phyloP scores from a whole-genome alignment of 2,329 filamentous ascomycete species.

The Diplocarpon rosae region DNA sequence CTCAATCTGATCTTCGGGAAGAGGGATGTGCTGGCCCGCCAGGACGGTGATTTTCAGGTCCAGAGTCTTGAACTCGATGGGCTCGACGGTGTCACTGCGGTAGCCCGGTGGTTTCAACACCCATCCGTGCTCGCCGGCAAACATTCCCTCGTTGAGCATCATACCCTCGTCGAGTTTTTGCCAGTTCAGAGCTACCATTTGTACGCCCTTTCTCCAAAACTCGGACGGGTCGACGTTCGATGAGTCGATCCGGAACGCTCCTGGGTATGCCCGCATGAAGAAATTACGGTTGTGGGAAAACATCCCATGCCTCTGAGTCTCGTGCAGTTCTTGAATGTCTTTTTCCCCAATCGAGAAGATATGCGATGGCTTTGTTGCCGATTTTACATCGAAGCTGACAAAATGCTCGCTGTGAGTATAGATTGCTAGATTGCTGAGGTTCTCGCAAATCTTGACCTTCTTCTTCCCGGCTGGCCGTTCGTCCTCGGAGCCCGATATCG shows the following conservation, averaged over 20 bases:
- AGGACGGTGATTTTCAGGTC: slow-evolving; percentile 62
- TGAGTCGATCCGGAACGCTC: slow-evolving; percentile 67
- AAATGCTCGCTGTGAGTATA: slow-evolving; percentile 85
- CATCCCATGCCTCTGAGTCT: slow-evolving; percentile 43
- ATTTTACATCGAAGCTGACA: slow-evolving; percentile 55
- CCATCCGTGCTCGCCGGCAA: slow-evolving; percentile 71
- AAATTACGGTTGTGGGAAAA: slow-evolving; percentile 75
- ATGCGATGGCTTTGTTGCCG: slow-evolving; percentile 46
- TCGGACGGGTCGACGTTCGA: slow-evolving; percentile 77
- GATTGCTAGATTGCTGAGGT: slow-evolving; percentile 63
- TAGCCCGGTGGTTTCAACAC: slow-evolving; percentile 73
- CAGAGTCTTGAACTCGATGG: slow-evolving; percentile 39
- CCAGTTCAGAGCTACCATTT: slow-evolving; percentile 91
- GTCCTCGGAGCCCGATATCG: slow-evolving; percentile 25
- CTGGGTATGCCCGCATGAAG: slow-evolving; percentile 83
- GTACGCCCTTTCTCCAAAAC: slow-evolving; percentile 82
- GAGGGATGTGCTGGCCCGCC: slow-evolving; percentile 64
- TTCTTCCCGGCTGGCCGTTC: slow-evolving; percentile 24
- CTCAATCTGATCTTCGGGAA: slow-evolving; percentile 42
- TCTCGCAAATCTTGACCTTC: slow-evolving; percentile 50
- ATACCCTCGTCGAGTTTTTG: slow-evolving; percentile 83
- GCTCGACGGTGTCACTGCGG: slow-evolving; percentile 33
- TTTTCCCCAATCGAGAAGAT: slow-evolving; percentile 59
- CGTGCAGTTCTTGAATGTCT: slow-evolving; percentile 51
- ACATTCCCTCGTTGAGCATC: slow-evolving; percentile 95